Evolutionary conservation across 768 basidiomycete genomes (phyloP), one percentile per base, ranked within the genome.

Genomic region (Hysterangium stoloniferum): DNA sequence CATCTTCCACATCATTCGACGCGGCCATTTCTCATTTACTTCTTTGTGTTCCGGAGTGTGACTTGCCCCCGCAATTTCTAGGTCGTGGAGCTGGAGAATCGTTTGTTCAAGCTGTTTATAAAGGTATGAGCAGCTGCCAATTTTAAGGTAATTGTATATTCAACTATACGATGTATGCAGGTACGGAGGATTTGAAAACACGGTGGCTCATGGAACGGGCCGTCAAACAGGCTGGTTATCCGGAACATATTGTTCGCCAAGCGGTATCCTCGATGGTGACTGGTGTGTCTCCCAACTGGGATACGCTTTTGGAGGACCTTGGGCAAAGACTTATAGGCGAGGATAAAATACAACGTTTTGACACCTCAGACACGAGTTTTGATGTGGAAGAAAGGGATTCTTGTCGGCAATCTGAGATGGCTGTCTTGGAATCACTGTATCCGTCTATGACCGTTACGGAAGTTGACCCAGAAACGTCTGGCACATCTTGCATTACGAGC

Each of bases 21-120:
- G 87, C 90, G 0, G 80, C 80, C 45, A 82, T 93, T 38, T 86
- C 92, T 57, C 90, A 89, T 66, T 73, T 96, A 2, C 73, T 95
- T 38, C 72, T 95, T 19, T 79, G 88, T 58, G 62, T 87, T 4
- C 86, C 92, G 0, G 93, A 97, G 68, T 84, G 87, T 52, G 92
- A 95, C 58, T 74, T 96, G 4, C 94, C 94, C 0, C 61, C 71
- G 44, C 75, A 77, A 24, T 89, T 90, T 62, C 64, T 86, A 13
- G 78, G 84, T 27, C 33, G 37, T n/a, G 48, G 48, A 3, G 20
- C 19, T 3, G 36, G 35, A 9, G 48, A 49, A 22, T 36, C 48
- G 6, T 49, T 49, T 22, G 37, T 49, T 25, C 48, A 49, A 22
- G 36, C 48, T 13, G 13, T 27, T 9, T 27, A 49, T 27, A 38